Evolutionary conservation across 2,329 filamentous ascomycete genomes (phyloP).

Genomic region (Chalaropsis thielavioides): DNA sequence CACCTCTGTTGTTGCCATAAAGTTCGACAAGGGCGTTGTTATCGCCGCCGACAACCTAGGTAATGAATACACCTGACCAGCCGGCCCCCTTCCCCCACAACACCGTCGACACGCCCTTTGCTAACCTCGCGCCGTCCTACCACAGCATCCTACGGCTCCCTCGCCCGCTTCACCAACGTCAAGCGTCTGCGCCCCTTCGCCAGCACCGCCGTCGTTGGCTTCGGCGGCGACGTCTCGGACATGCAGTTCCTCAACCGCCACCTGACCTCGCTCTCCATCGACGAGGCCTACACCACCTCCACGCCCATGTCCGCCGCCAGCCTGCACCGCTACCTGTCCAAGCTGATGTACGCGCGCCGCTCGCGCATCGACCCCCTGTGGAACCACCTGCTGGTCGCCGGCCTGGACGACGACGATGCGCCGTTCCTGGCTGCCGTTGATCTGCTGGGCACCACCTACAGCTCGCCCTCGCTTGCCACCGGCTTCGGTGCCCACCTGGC

Average conservation of each 20-base stretch:
- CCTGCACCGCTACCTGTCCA: slow-evolving; percentile 89
- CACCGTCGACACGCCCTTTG: not conserved
- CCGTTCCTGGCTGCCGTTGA: slow-evolving; percentile 89
- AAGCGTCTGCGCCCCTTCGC: slow-evolving; percentile 89
- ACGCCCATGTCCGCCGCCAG: slow-evolving; percentile 67
- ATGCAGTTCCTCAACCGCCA: slow-evolving; percentile 98
- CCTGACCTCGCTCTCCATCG: slow-evolving; percentile 70
- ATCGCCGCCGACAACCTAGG: slow-evolving; percentile 95
- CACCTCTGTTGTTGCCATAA: slow-evolving; percentile 86
- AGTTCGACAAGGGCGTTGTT: slow-evolving; percentile 92
- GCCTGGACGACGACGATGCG: slow-evolving; percentile 61
- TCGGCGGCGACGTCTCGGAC: slow-evolving; percentile 93
- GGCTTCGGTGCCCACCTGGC: slow-evolving; percentile 89
- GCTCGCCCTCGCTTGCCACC: slow-evolving; percentile 74
- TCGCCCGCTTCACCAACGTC: slow-evolving; percentile 90
- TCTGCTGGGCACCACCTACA: slow-evolving; percentile 84
- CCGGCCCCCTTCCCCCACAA: not conserved
- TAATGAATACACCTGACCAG: slow-evolving; percentile 28
- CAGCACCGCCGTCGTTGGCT: slow-evolving; percentile 70
- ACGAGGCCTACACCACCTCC: slow-evolving; percentile 61
- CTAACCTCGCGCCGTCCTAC: not conserved
- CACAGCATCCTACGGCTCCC: slow-evolving; percentile 91
- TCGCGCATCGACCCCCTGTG: slow-evolving; percentile 94
- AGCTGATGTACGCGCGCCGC: slow-evolving; percentile 90
- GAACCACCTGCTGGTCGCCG: slow-evolving; percentile 88